Evolutionary conservation across 139 green algal species (phyloP), one percentile per base, ranked within the genome.

Genomic region (Diplosphaera chodatii): DNA sequence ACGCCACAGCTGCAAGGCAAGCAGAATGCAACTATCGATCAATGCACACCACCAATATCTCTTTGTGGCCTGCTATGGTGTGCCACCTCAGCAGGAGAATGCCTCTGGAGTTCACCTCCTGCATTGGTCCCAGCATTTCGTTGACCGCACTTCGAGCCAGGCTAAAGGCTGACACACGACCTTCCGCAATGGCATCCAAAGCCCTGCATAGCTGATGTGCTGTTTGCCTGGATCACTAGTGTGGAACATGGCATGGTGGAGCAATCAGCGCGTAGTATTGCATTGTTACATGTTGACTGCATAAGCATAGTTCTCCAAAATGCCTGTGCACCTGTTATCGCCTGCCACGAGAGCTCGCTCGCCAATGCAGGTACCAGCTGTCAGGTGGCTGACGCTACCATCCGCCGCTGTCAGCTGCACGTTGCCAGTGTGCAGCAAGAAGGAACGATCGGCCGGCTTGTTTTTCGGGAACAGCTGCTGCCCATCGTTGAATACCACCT

Each of bases 1-100:
- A 16, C 85, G 77, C 92, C 92, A 97, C 40, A 96, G 75, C 37
- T n/a, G n/a, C n/a, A n/a, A n/a, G n/a, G n/a, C n/a, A n/a, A n/a
- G n/a, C n/a, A n/a, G n/a, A n/a, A n/a, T n/a, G n/a, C n/a, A n/a
- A n/a, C n/a, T n/a, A n/a, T n/a, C n/a, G n/a, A n/a, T n/a, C n/a
- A n/a, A n/a, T n/a, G n/a, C n/a, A n/a, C n/a, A n/a, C n/a, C n/a
- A n/a, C n/a, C n/a, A n/a, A n/a, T n/a, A n/a, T n/a, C n/a, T n/a
- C n/a, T n/a, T n/a, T n/a, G n/a, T n/a, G n/a, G n/a, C n/a, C n/a
- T n/a, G n/a, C n/a, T n/a, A n/a, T n/a, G n/a, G n/a, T n/a, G n/a
- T n/a, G n/a, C n/a, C n/a, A n/a, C n/a, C n/a, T n/a, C n/a, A n/a
- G n/a, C n/a, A n/a, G n/a, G n/a, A n/a, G n/a, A n/a, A n/a, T n/a